phyloP scores from a whole-genome alignment of 1,284 basidiomycete genomes.

The Ceratobasidium sp. region DNA sequence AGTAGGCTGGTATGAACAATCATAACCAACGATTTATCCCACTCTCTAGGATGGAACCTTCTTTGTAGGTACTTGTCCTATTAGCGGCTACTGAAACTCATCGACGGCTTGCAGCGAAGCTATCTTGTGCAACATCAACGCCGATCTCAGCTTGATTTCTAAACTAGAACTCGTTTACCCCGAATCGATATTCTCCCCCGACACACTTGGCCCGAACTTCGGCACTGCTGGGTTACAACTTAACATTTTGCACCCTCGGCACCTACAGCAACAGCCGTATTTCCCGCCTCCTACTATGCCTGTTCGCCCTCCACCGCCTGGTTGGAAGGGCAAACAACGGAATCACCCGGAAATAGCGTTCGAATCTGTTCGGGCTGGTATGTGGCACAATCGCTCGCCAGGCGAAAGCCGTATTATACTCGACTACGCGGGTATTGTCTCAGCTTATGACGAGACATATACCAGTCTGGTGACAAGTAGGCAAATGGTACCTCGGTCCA shows the following conservation, averaged over 20 bases:
- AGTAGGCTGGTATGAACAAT: not conserved
- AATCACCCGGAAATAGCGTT: conserved; percentile 43
- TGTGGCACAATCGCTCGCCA: conserved; percentile 62
- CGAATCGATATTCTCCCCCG: conserved; percentile 6
- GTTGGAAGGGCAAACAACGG: conserved; percentile 46
- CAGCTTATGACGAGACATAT: conserved; percentile 62
- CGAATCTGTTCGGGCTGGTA: conserved; percentile 58
- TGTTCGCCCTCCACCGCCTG: conserved; percentile 39
- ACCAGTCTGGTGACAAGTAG: conserved; percentile 58
- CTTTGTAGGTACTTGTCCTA: conserved; percentile 59
- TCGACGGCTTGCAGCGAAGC: conserved; percentile 60
- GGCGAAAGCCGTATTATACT: conserved; percentile 61
- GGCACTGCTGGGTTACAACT: not conserved
- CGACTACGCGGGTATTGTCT: conserved; percentile 60
- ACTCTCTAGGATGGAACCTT: conserved; percentile 62
- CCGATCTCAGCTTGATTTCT: conserved; percentile 60
- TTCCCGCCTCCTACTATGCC: conserved; percentile 27
- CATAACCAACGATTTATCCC: not conserved
- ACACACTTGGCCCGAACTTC: not conserved
- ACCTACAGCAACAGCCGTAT: not conserved
- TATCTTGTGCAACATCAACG: conserved; percentile 65
- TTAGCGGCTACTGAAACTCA: not conserved
- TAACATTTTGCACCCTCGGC: not conserved
- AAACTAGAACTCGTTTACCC: conserved; percentile 48
- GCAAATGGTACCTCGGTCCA: conserved; percentile 54